Base-by-base conservation (phyloP, 2,329 filamentous ascomycete genomes). In the Dichotomopilus funicola region DNA sequence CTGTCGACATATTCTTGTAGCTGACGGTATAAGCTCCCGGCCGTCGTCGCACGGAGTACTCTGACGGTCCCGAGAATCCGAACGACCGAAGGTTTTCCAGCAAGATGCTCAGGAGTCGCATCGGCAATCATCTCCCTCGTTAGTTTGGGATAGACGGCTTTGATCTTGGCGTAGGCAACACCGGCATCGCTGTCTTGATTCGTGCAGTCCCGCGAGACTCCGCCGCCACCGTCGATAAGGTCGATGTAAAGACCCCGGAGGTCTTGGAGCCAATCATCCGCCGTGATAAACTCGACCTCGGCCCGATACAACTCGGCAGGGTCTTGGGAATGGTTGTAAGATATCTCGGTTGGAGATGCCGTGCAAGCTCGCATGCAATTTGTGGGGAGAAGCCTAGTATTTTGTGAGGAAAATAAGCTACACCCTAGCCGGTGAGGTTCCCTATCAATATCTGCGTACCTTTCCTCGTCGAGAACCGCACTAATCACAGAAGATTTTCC, bases 401-500 rank as follows among this genome's bases (percentile, higher is more conserved):
- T n/a, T 6, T n/a, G 12, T 55, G 34, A 38, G 11, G 5, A 27
- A 6, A 34, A 33, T 34, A 34, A 81, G n/a, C 31, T 6, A 35
- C 6, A 13, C 4, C 37, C 9, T 1, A 34, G 19, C 19, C 3
- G 19, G 19, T 27, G 19, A 27, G 3, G 3, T 27, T 27, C 19
- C 19, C 19, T 27, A 27, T 27, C 19, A 27, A 27, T 27, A 27
- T 27, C 19, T 27, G 19, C 55, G 34, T 65, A 70, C 37, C 76
- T 72, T 59, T 84, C 79, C 61, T 85, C 80, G 36, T 83, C 80
- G 1, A 85, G 70, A 38, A 85, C 65, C 1, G 81, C 81, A 62
- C 84, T 85, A 65, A 86, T 83, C 0, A 85, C 72, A 8, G 77
- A 80, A 8, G 75, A 80, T 62, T 86, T 86, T 0, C 82, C 82